These are phyloP conservation scores for Endocalyx cinctus DNA, from an alignment of 2,329 filamentous ascomycete genomes.

Conservation along the genomic window DNA sequence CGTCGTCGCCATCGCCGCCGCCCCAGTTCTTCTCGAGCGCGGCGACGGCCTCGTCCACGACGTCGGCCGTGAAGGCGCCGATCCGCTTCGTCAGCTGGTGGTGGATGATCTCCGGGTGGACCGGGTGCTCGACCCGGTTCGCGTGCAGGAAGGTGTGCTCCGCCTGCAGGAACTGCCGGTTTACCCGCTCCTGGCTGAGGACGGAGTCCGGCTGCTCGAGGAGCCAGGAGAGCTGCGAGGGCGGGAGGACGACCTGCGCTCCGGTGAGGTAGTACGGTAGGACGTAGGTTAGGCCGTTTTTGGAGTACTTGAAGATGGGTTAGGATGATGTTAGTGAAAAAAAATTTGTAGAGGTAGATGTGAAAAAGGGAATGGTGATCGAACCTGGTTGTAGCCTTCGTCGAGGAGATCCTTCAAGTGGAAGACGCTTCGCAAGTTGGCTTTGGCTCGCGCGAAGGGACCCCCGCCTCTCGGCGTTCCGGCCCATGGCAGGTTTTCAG, in stretches of 20 bases:
- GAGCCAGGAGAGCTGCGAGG: constrained; percentile 25
- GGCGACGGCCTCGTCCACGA: constrained; percentile 26
- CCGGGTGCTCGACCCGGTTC: constrained; percentile 23
- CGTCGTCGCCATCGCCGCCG: too few relatives aligned
- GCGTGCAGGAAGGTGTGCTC: constrained; percentile 29
- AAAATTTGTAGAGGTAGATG: neutral
- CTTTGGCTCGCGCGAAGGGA: constrained; percentile 15
- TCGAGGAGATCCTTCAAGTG: constrained; percentile 21
- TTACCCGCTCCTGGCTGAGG: constrained; percentile 28
- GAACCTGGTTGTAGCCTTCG: constrained; percentile 25
- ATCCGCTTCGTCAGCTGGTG: constrained; percentile 28
- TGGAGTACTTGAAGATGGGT: constrained; percentile 23
- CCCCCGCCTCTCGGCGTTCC: constrained; percentile 11
- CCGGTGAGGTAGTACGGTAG: constrained; percentile 29
- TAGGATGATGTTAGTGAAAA: neutral
- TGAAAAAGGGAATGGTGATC: too few relatives aligned
- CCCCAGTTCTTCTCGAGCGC: constrained; percentile 27
- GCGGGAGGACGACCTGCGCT: constrained; percentile 28
- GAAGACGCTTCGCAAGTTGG: constrained; percentile 23
- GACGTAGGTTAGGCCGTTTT: constrained; percentile 22
- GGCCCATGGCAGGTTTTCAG: constrained; percentile 21
- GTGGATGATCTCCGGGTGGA: constrained; percentile 27
- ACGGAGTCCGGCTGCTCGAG: constrained; percentile 26
- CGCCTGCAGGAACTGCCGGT: constrained; percentile 29
- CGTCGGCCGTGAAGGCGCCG: constrained; percentile 20